These are phyloP conservation scores for Mycena albidolilacea DNA, from an alignment of 768 basidiomycete species.

Conservation along the genomic window DNA sequence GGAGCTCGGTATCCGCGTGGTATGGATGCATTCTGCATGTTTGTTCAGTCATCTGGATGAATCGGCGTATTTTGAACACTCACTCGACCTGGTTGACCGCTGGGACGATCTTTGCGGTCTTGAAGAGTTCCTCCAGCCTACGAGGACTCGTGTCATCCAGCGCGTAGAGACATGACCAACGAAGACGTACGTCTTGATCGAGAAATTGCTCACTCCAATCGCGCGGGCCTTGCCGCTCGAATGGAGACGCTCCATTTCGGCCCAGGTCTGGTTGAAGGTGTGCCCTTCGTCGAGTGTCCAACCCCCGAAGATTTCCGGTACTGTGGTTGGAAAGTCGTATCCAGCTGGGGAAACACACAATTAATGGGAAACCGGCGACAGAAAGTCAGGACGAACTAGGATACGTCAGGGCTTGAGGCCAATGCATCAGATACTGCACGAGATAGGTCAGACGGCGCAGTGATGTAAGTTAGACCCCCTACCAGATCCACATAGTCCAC, in stretches of 20 bases:
- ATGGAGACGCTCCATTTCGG: constrained; percentile 65
- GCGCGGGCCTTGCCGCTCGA: constrained; percentile 62
- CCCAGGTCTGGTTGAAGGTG: constrained; percentile 63
- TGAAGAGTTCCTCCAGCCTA: constrained; percentile 57
- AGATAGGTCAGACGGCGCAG: not conserved
- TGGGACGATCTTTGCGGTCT: constrained; percentile 59
- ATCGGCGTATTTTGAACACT: constrained; percentile 22
- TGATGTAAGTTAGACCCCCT: constrained; percentile 10
- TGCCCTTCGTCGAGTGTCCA: constrained; percentile 48
- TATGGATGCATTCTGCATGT: constrained; percentile 63
- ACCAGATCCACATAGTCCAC: constrained; percentile 66
- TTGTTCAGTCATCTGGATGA: not conserved
- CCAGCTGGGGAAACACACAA: constrained; percentile 21
- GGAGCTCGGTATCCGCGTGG: constrained; percentile 61
- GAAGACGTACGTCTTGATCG: constrained; percentile 63
- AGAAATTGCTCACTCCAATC: constrained; percentile 75
- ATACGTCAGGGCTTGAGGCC: constrained; percentile 57
- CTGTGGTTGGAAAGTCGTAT: constrained; percentile 44
- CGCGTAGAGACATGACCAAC: constrained; percentile 36
- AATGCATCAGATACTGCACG: constrained; percentile 65
- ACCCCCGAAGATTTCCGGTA: constrained; percentile 47
- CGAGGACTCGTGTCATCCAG: constrained; percentile 22
- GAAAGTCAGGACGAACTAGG: constrained; percentile 42
- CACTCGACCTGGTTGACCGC: constrained; percentile 67
- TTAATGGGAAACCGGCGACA: not conserved